phyloP scores from a whole-genome alignment of 2,329 filamentous ascomycete species.

The Fusarium sp. region DNA sequence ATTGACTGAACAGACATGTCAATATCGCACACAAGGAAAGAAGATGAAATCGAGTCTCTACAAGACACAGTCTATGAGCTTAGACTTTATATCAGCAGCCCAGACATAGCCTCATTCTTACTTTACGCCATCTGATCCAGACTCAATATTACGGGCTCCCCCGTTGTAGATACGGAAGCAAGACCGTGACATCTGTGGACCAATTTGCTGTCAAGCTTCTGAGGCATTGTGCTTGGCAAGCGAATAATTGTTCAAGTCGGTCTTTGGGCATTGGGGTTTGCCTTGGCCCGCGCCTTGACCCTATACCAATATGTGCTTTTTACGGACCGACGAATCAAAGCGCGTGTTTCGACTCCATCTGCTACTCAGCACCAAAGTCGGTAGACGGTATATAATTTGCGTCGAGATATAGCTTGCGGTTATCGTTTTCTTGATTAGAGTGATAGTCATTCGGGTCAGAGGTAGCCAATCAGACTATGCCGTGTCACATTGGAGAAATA shows the following conservation, averaged over 20 bases:
- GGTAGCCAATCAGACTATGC: not conserved
- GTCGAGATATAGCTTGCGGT: not conserved
- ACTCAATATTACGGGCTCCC: not conserved
- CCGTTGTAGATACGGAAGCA: not conserved
- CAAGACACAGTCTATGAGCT: fast-evolving
- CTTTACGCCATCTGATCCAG: not conserved
- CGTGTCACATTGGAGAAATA: not conserved
- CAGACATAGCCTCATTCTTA: not conserved
- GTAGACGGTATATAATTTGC: not conserved
- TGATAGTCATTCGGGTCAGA: fast-evolving
- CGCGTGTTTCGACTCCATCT: not conserved
- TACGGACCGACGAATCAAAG: not conserved
- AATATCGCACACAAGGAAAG: fast-evolving
- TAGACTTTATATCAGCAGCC: not conserved
- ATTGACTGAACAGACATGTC: fast-evolving
- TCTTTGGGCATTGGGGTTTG: not conserved
- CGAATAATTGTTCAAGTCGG: not conserved
- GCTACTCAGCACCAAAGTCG: not conserved
- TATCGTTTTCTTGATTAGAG: too few species aligned
- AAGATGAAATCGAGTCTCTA: too few species aligned
- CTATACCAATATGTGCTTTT: not conserved
- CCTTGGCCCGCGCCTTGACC: not conserved
- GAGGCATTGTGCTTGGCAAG: not conserved
- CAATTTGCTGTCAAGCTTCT: not conserved
- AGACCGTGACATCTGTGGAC: not conserved